Evolutionary conservation across 2,329 filamentous ascomycete genomes (phyloP), one percentile per base, ranked within the genome.

Genomic region (Dichotomopilus funicola): DNA sequence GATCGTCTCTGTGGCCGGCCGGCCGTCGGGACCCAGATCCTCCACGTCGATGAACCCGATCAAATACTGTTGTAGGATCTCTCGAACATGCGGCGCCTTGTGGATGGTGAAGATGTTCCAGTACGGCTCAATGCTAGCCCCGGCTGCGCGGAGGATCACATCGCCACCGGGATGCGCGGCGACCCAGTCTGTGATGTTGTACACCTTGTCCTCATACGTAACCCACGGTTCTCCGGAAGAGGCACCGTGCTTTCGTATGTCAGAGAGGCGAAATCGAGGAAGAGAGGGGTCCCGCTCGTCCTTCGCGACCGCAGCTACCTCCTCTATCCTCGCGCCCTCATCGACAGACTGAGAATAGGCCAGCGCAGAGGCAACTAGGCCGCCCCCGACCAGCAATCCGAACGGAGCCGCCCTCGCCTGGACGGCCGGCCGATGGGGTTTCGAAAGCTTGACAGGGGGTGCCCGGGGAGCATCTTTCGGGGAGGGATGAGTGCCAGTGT

Each of bases 41-140:
- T 71, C 73, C 1, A 70, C 68, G 59, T 87, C 78, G 2, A 88
- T 75, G 47, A 77, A 78, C 34, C 85, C 85, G 47, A 88, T 82
- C 33, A 78, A 71, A 64, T 83, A 88, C 61, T 82, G 77, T n/a
- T 81, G 75, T 0, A 88, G 72, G 42, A 87, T 84, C 50, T 86
- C 81, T 57, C 78, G 77, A 5, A 87, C 82, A 57, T 87, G 80
- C 43, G 80, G 74, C 13, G 78, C 76, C 66, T 87, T 83, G 71
- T 88, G 85, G 56, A 87, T 87, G 47, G 78, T 75, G 65, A 88
- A 88, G 52, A 88, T 85, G 57, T 86, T 74, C 85, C 85, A 88
- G 69, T 86, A 87, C 0, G 80, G 78, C 51, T 88, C 84, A 49
- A 88, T 79, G 53, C 78, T 79, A 40, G 80, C 78, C 3, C 85